Base-by-base conservation (phyloP, 164 flowering plant genomes). In the Litsea cubeba region DNA sequence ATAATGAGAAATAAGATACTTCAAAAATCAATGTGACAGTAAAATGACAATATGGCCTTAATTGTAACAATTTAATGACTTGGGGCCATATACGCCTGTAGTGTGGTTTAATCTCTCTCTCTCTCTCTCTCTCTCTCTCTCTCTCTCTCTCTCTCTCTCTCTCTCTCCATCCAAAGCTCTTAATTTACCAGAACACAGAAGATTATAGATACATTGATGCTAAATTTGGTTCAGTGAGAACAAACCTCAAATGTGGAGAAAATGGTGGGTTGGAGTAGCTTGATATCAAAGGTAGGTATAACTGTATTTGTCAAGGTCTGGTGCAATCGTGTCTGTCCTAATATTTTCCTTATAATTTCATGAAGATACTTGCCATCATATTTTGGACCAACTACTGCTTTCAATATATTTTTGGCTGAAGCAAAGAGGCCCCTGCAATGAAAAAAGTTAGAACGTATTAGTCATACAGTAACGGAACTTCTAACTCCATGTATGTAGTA, bases 251-350 rank as follows among this genome's bases (percentile, higher is more conserved):
- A 83, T 1, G 77, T 54, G 72, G 85, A 82, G 75, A 87, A 87
- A 76, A 86, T 79, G 28, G 54, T 67, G 11, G 87, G 84, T 65
- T 87, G 85, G 4, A 84, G 80, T 17, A 2, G 78, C 74, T 82
- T 84, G 75, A 86, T 81, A 71, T 87, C 90, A 28, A 86, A 87
- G 15, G 86, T 80, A 4, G 87, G 81, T 51, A 87, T 79, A 23
- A 85, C 88, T 0, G 84, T 81, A 68, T 78, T 79, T 1, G 90
- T 86, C 15, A 87, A 63, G 22, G 85, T 72, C 40, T 87, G 71
- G 67, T 78, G 78, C 78, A 87, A 57, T 74, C 69, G 79, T 30
- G 77, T 78, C 0, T 78, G 74, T 15, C 81, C 79, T 8, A 85
- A 35, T 25, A 46, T 67, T 1, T 70, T 65, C 58, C 22, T 40